Conservation (phyloP, 768 basidiomycete genomes). For the Lentinula detonsa region DNA sequence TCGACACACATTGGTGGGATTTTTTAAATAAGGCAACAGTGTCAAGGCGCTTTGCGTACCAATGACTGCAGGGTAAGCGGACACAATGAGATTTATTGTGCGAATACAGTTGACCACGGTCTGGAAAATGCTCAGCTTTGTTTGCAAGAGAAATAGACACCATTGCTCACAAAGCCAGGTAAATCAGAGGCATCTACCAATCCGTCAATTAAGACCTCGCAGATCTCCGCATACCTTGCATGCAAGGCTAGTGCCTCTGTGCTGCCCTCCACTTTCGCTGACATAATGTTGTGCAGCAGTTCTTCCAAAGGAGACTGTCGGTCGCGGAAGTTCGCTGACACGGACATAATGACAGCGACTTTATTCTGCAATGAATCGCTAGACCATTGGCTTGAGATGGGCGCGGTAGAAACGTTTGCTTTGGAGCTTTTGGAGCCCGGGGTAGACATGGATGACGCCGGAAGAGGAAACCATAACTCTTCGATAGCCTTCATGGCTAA, state of each 20-base stretch:
- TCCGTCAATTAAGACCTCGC: conserved; percentile 80
- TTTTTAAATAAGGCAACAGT: conserved; percentile 86
- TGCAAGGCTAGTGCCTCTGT: conserved; percentile 48
- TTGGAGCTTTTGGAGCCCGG: conserved; percentile 32
- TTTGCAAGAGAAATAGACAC: neutral
- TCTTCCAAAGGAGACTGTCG: conserved; percentile 82
- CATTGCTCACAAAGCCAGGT: conserved; percentile 61
- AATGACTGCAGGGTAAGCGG: conserved; percentile 80
- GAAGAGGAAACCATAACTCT: conserved; percentile 78
- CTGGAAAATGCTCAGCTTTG: conserved; percentile 27
- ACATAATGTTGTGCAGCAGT: conserved; percentile 76
- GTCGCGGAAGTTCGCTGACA: conserved; percentile 77
- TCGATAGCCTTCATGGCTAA: conserved; percentile 86
- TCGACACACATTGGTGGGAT: conserved; percentile 56
- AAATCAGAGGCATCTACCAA: conserved; percentile 83
- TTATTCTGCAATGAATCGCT: conserved; percentile 55
- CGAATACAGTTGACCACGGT: conserved; percentile 79
- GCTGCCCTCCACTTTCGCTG: conserved; percentile 53
- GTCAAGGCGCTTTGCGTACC: conserved; percentile 79
- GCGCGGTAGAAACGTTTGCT: conserved; percentile 14
- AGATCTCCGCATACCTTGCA: conserved; percentile 70
- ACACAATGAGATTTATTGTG: conserved; percentile 77
- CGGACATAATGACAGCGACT: conserved; percentile 81
- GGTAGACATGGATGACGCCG: conserved; percentile 14
- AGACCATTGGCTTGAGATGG: conserved; percentile 27